A percentile compares a stretch with the other conserved stretches of the same genome.
Evolutionary conservation across 345 rosid genomes (phyloP).

Genomic region (Viola odorata): DNA sequence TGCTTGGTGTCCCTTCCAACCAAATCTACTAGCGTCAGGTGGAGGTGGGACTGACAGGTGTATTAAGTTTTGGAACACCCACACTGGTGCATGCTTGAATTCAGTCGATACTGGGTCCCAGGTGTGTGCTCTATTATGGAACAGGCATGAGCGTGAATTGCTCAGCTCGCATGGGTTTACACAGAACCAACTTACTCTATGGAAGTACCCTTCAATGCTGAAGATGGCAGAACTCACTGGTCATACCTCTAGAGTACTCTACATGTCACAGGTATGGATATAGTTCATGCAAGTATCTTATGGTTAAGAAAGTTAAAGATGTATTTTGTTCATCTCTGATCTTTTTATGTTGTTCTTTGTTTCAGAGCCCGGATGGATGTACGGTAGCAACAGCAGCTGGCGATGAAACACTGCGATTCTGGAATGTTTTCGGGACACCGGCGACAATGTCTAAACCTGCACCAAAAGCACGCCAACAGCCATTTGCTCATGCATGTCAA

Average conservation of each 20-base stretch:
- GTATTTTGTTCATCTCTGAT: not conserved
- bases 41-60: slow-evolving; percentile 39
- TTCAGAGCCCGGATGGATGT: slow-evolving; percentile 25
- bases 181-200: slow-evolving; percentile 37
- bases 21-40: slow-evolving; percentile 42
- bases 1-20: slow-evolving; percentile 50
- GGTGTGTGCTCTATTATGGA: slow-evolving; percentile 41
- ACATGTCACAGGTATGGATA: slow-evolving; percentile 9
- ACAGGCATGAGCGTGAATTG: slow-evolving; percentile 40
- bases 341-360: not conserved
- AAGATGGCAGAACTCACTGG: slow-evolving; percentile 40
- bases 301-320: too few relatives aligned
- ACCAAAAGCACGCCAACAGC: slow-evolving; percentile 7
- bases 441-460: slow-evolving; percentile 9
- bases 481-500: slow-evolving; percentile 5
- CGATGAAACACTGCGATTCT: slow-evolving; percentile 22
- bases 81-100: slow-evolving; percentile 45
- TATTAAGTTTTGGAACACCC: slow-evolving; percentile 46
- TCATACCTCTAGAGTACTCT: slow-evolving; percentile 36
- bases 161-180: slow-evolving; percentile 45
- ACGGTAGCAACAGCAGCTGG: slow-evolving; percentile 28
- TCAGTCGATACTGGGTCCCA: slow-evolving; percentile 39
- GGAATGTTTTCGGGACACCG: slow-evolving; percentile 27
- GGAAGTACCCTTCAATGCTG: slow-evolving; percentile 48
- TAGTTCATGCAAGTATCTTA: too few relatives aligned